These are phyloP conservation scores for Pseudogymnoascus sp. DNA, from an alignment of 2,329 filamentous ascomycete genomes.

Conservation along the genomic window DNA sequence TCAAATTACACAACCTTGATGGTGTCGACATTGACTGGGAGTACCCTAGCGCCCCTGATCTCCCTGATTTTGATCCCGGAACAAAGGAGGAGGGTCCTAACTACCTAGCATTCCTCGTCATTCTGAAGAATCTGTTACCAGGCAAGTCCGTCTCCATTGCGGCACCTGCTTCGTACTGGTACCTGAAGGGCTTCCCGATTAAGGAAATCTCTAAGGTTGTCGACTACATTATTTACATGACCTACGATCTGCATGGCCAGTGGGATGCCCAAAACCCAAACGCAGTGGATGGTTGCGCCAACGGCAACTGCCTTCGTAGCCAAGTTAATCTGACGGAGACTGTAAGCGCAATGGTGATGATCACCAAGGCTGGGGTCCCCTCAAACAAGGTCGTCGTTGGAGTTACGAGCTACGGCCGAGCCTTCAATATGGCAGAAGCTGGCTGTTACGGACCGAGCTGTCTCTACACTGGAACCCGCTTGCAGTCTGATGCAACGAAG, in stretches of 20 bases:
- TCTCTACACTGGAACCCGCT: conserved; percentile 20
- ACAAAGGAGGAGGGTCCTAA: conserved; percentile 25
- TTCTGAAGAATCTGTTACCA: conserved; percentile 22
- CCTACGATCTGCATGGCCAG: conserved; percentile 32
- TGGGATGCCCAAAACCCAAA: conserved; percentile 32
- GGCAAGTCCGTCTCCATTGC: conserved; percentile 27
- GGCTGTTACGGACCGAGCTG: conserved; percentile 22
- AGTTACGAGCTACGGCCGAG: conserved; percentile 29
- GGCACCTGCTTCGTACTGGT: conserved; percentile 34
- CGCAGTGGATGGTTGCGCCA: conserved; percentile 24
- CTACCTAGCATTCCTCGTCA: conserved; percentile 29
- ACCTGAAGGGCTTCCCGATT: conserved; percentile 32
- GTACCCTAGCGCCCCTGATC: conserved; percentile 29
- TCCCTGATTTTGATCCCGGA: conserved; percentile 31
- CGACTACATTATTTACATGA: conserved; percentile 26
- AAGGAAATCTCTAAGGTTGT: conserved; percentile 24
- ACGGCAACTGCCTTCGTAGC: conserved; percentile 27
- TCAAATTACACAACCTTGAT: conserved; percentile 28
- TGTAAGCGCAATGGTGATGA: conserved; percentile 28
- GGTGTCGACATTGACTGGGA: conserved; percentile 31
- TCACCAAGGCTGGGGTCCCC: conserved; percentile 30
- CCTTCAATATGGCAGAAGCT: conserved; percentile 29
- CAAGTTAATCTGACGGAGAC: conserved; percentile 34
- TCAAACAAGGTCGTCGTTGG: conserved; percentile 28
- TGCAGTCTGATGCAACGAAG: conserved; percentile 22